Evolutionary conservation across 768 basidiomycete genomes (phyloP), one percentile per base, ranked within the genome.

Genomic region (Phaeolepiota aurea): DNA sequence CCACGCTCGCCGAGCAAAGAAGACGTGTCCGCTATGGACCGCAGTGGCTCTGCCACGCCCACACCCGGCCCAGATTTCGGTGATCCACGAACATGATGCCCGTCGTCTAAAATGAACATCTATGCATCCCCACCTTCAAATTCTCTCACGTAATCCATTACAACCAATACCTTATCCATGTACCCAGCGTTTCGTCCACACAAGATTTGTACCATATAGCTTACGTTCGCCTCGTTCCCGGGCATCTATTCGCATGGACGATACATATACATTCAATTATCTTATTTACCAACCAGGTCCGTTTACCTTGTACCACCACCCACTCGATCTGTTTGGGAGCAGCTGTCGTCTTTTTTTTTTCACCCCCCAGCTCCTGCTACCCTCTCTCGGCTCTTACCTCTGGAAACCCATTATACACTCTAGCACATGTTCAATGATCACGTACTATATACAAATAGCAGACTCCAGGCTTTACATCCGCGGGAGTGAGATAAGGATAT

Each of bases 1-100:
- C 47, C 50, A 18, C 49, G 54, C 5, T 59, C 62, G 12, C 45
- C 55, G 28, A 60, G 52, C 36, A 40, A 56, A 4, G 52, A 52
- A 22, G 45, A 45, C 19, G 7, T 44, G 12, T 16, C 39, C 5
- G 37, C 23, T 5, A 10, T 31, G 9, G 23, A 20, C 11, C 10
- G 22, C 20, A 45, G 49, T 28, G 41, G 42, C 23, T 40, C 37
- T 14, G 41, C 43, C n/a, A 42, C 44, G 5, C 41, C 46, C 9
- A 46, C 41, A 14, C 34, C 41, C 22, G 20, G 16, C 13, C 18
- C 32, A 11, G 19, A 10, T 2, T 30, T 37, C 12, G 37, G 20
- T 25, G 42, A 13, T n/a, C 15, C 18, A 37, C 18, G 12, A 37
- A 32, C 32, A 35, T n/a, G n/a, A n/a, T n/a, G n/a, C n/a, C n/a